Evolutionary conservation across 208 protist genomes (phyloP).

Genomic region (Leishmania braziliensis): DNA sequence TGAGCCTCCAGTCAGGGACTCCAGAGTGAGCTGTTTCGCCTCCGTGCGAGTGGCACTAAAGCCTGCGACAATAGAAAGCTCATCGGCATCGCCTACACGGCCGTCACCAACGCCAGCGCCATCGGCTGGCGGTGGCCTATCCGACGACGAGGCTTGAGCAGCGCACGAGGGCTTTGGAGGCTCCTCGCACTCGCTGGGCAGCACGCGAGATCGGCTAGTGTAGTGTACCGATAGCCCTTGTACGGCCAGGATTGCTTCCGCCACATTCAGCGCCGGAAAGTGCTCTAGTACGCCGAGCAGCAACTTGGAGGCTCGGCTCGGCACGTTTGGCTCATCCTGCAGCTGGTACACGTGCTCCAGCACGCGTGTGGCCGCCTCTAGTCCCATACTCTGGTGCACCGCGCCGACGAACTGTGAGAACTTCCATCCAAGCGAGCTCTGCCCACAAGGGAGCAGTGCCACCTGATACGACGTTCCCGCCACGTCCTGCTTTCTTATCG

Average conservation of each 20-base stretch:
- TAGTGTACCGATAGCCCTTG: conserved; percentile 75
- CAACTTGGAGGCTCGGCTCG: conserved; percentile 37
- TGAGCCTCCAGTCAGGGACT: conserved; percentile 15
- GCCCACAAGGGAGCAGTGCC: conserved; percentile 56
- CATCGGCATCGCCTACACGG: background rate
- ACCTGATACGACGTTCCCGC: conserved; percentile 75
- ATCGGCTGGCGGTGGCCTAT: background rate
- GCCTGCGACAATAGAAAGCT: conserved; percentile 23
- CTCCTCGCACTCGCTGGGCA: conserved; percentile 10
- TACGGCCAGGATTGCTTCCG: conserved; percentile 74
- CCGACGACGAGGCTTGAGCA: background rate
- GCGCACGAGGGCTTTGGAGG: background rate
- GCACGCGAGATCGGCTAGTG: conserved; percentile 48
- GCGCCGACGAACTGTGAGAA: conserved; percentile 87
- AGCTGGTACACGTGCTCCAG: conserved; percentile 52
- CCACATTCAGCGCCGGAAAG: conserved; percentile 62
- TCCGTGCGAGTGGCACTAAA: conserved; percentile 12
- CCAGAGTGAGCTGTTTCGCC: conserved; percentile 29
- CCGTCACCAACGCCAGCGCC: background rate
- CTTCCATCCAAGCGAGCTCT: conserved; percentile 82
- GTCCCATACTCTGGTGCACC: conserved; percentile 53
- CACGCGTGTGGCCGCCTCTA: conserved; percentile 14
- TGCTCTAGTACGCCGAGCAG: conserved; percentile 57
- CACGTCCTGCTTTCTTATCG: conserved; percentile 44
- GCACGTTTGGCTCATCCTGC: conserved; percentile 33